These are phyloP conservation scores for Postia placenta DNA, from an alignment of 768 basidiomycete genomes.

Conservation along the genomic window DNA sequence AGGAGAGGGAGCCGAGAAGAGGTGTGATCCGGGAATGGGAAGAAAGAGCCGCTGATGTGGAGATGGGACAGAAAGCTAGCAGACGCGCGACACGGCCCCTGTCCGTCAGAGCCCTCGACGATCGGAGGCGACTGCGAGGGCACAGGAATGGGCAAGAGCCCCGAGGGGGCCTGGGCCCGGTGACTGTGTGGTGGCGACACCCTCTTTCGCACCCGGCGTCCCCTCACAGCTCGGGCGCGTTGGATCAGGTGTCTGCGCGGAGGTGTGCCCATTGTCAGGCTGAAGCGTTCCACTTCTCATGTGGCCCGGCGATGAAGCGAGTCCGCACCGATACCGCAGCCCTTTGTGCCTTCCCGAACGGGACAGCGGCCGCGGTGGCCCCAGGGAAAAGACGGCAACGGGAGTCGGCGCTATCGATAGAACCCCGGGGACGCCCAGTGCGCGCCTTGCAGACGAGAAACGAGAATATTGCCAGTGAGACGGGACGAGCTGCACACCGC, in stretches of 20 bases:
- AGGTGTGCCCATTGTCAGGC: neutral
- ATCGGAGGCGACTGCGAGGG: neutral
- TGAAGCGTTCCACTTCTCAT: neutral
- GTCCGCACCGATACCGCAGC: neutral
- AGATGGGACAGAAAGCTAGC: conserved; percentile 12
- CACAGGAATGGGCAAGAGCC: conserved; percentile 9
- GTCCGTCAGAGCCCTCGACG: neutral
- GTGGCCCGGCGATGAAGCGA: neutral
- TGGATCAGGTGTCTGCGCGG: neutral
- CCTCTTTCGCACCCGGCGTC: no score
- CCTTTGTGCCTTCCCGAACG: conserved; percentile 23
- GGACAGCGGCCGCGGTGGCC: conserved; percentile 5
- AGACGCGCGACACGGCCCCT: no score
- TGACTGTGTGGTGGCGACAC: neutral
- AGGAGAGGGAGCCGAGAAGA: conserved; percentile 13
- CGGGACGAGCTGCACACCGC: no score
- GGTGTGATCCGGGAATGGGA: conserved; percentile 23
- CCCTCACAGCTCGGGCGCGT: no score
- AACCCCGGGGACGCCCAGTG: neutral
- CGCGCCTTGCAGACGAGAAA: conserved; percentile 5
- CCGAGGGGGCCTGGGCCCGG: conserved; percentile 2
- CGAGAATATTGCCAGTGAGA: conserved; percentile 10
- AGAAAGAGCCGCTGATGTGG: conserved; percentile 20
- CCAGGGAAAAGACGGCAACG: conserved; percentile 15
- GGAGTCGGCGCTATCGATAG: conserved; percentile 1